A percentile compares a stretch with the other conserved stretches of the same genome.
phyloP scores from a whole-genome alignment of 2,329 filamentous ascomycete species.

The Dothidotthia symphoricarpi region DNA sequence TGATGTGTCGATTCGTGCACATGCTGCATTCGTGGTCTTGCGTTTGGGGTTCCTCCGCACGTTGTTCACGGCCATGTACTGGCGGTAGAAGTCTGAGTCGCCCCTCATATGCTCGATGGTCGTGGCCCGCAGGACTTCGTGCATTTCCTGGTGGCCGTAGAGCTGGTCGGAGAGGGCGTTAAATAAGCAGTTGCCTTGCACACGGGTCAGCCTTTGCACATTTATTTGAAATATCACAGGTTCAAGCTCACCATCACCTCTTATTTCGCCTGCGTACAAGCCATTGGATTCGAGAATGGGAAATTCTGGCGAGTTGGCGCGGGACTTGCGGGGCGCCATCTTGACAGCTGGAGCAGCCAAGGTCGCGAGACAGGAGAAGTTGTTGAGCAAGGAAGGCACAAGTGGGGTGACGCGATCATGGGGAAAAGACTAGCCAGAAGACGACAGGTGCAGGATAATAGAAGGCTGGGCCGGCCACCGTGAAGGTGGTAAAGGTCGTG shows the following conservation, averaged over 20 bases:
- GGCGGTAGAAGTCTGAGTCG: constrained; percentile 62
- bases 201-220: constrained; percentile 18
- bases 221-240: constrained; percentile 6
- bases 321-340: constrained; percentile 35
- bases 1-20: constrained; percentile 46
- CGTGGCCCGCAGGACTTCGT: constrained; percentile 57
- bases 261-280: constrained; percentile 59
- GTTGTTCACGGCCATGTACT: constrained; percentile 58
- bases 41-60: constrained; percentile 58
- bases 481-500: constrained; percentile 24
- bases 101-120: constrained; percentile 63
- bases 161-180: constrained; percentile 67
- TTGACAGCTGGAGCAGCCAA: constrained; percentile 24
- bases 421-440: constrained; percentile 13
- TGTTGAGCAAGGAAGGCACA: constrained; percentile 28
- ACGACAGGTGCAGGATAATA: constrained; percentile 7
- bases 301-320: constrained; percentile 47
- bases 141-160: constrained; percentile 59
- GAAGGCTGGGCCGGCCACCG: constrained; percentile 23
- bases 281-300: constrained; percentile 57
- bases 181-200: constrained; percentile 66
- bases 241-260: constrained; percentile 60
- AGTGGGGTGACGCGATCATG: constrained; percentile 30
- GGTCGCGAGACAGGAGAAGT: constrained; percentile 35
- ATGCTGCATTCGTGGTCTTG: constrained; percentile 51